Base-by-base conservation (phyloP, 768 basidiomycete species). In the Phylloporus scabripes region DNA sequence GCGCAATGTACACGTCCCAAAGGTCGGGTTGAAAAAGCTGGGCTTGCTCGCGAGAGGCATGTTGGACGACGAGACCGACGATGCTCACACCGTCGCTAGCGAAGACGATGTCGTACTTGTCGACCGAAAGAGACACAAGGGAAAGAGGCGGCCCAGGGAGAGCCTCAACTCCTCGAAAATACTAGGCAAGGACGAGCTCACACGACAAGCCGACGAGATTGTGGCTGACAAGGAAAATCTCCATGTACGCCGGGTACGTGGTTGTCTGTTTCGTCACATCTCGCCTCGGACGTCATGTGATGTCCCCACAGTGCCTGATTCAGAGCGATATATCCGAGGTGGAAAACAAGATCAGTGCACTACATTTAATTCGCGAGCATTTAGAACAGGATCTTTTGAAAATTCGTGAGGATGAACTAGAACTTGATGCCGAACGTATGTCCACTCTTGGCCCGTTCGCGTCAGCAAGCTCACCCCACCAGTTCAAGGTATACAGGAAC, bases 401-500 rank as follows among this genome's bases (percentile, higher is more conserved):
- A 63, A 65, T 97, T 40, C 89, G 94, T 49, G 95, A 99, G 63
- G 95, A 98, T 57, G 94, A 96, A 53, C 73, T 99, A 20, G 95
- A 97, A 61, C 72, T 99, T n/a, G 92, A 96, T 60, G 95, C 96
- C 52, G 95, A 99, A 70, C 68, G 92, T 94, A 60, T 60, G 90
- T 76, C 40, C 0, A 31, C 34, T 23, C n/a, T 33, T 15, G 12
- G 18, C n/a, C 17, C 6, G 10, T 26, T 54, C 46, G 4, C 17
- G 9, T 26, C 41, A 23, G 7, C 45, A 15, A 7, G 5, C 52
- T 54, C 47, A 61, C 45, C 34, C 31, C 24, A 46, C 21, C 58
- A 95, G 92, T 96, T 48, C 83, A 90, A 68, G 93, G 93, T 32
- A 89, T 96, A 17, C 81, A 83, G 60, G 92, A 98, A 65, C 78